Evolutionary conservation across 2,329 filamentous ascomycete genomes (phyloP).

Genomic region (Juglanconis oblonga): DNA sequence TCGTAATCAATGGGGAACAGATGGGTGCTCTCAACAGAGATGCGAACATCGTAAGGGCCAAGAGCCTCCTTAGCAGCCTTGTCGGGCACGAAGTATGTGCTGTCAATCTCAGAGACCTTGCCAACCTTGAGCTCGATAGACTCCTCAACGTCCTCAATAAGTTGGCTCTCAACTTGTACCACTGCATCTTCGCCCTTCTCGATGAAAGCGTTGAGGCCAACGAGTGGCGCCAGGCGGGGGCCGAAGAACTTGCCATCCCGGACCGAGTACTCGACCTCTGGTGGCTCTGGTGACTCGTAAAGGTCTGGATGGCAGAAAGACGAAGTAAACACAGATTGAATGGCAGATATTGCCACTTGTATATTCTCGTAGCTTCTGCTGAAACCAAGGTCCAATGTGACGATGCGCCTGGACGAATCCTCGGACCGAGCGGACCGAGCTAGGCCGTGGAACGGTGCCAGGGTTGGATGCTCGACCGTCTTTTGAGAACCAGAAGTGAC

Average conservation of each 20-base stretch:
- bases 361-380: neutral
- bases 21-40: slow-evolving; percentile 35
- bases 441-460: slow-evolving; percentile 42
- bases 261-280: slow-evolving; percentile 44
- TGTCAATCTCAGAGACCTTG: slow-evolving; percentile 7
- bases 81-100: slow-evolving; percentile 22
- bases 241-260: slow-evolving; percentile 36
- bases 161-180: neutral
- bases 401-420: slow-evolving; percentile 39
- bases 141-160: neutral
- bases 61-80: slow-evolving; percentile 19
- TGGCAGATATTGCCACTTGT: neutral
- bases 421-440: slow-evolving; percentile 49
- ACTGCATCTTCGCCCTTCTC: slow-evolving; percentile 27
- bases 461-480: slow-evolving; percentile 31
- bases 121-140: slow-evolving; percentile 20
- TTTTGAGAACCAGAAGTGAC: slow-evolving; percentile 41
- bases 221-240: slow-evolving; percentile 41
- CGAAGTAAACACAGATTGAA: slow-evolving; percentile 22
- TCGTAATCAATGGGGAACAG: slow-evolving; percentile 37
- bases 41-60: slow-evolving; percentile 34
- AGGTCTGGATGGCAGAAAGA: slow-evolving; percentile 22
- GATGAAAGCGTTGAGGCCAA: slow-evolving; percentile 41
- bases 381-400: slow-evolving; percentile 39
- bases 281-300: slow-evolving; percentile 26